phyloP scores from a whole-genome alignment of 768 basidiomycete species.

The Mycena latifolia region DNA sequence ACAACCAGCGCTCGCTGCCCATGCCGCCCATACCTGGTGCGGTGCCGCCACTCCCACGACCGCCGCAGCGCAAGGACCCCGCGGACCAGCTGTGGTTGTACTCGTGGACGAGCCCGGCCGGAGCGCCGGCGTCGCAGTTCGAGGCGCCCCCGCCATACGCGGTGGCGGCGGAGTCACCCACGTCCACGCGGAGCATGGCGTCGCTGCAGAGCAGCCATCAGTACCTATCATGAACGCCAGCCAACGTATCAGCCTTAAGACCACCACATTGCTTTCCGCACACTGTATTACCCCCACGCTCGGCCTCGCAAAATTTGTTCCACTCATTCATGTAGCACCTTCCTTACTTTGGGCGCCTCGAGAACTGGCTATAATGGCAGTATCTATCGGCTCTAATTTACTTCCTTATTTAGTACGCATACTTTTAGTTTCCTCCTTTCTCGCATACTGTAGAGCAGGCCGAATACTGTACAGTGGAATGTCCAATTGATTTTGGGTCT shows the following conservation, averaged over 20 bases:
- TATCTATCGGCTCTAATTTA: slow-evolving; percentile 13
- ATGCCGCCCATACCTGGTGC: slow-evolving; percentile 21
- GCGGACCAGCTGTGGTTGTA: slow-evolving; percentile 29
- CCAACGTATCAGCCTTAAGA: too few species aligned
- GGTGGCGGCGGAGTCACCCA: slow-evolving; percentile 13
- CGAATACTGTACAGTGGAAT: background rate
- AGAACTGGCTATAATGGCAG: slow-evolving; percentile 3
- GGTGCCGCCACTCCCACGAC: slow-evolving; percentile 24
- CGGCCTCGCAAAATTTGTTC: background rate
- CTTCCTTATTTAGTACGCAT: slow-evolving; percentile 12
- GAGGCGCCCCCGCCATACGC: slow-evolving; percentile 36
- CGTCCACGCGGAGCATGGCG: slow-evolving; percentile 10
- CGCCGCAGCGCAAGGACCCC: slow-evolving; percentile 24
- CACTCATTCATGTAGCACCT: slow-evolving; percentile 31
- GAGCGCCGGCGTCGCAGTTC: background rate
- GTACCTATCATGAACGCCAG: slow-evolving; percentile 7
- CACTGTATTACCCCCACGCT: slow-evolving; percentile 21
- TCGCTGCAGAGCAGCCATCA: slow-evolving; percentile 4
- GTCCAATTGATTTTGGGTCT: slow-evolving; percentile 26
- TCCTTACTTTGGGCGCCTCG: slow-evolving; percentile 10
- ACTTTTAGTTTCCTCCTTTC: background rate
- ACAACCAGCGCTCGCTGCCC: slow-evolving; percentile 32
- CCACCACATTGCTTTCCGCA: background rate
- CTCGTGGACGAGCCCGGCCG: slow-evolving; percentile 21
- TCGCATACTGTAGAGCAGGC: too few species aligned